Conservation (phyloP, 441 rosid genomes). For the Populus trichocarpa region DNA sequence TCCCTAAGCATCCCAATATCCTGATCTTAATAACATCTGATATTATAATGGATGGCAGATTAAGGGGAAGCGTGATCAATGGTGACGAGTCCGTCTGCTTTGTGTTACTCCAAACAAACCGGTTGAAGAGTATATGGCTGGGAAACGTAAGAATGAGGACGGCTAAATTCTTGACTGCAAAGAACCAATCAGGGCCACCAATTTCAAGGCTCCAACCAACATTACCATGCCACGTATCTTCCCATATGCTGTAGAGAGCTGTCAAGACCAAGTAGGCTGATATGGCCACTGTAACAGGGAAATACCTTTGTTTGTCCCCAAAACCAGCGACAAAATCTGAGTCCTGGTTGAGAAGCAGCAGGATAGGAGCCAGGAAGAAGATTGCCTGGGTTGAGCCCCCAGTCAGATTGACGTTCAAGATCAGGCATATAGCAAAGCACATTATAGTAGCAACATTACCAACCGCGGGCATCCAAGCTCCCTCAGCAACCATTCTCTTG, state of each 20-base stretch:
- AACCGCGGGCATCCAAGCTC: slow-evolving; percentile 98
- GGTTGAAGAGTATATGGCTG: slow-evolving; percentile 89
- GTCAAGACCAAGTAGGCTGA: slow-evolving; percentile 76
- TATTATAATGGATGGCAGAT: slow-evolving; percentile 82
- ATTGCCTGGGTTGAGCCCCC: slow-evolving; percentile 98
- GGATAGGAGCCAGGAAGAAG: slow-evolving; percentile 92
- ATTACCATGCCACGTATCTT: slow-evolving; percentile 91
- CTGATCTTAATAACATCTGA: slow-evolving; percentile 79
- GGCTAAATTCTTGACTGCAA: slow-evolving; percentile 86
- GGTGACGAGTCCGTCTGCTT: slow-evolving; percentile 65
- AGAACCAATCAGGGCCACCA: slow-evolving; percentile 95
- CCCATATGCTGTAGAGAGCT: slow-evolving; percentile 67
- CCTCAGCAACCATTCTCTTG: slow-evolving; percentile 92
- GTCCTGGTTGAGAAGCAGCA: slow-evolving; percentile 95
- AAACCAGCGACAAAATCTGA: slow-evolving; percentile 94
- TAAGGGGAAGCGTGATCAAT: slow-evolving; percentile 77
- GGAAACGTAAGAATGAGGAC: slow-evolving; percentile 87
- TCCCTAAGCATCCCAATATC: slow-evolving; percentile 78
- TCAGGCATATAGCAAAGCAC: slow-evolving; percentile 97
- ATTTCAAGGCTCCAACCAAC: slow-evolving; percentile 86
- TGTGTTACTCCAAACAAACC: slow-evolving; percentile 80
- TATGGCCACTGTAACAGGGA: slow-evolving; percentile 80
- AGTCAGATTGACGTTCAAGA: slow-evolving; percentile 72
- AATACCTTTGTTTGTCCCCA: slow-evolving; percentile 97
- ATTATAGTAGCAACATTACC: slow-evolving; percentile 90